A percentile compares a stretch with the other conserved stretches of the same genome.
Evolutionary conservation across 2,329 filamentous ascomycete genomes (phyloP).

Genomic region (Clonostachys rosea): DNA sequence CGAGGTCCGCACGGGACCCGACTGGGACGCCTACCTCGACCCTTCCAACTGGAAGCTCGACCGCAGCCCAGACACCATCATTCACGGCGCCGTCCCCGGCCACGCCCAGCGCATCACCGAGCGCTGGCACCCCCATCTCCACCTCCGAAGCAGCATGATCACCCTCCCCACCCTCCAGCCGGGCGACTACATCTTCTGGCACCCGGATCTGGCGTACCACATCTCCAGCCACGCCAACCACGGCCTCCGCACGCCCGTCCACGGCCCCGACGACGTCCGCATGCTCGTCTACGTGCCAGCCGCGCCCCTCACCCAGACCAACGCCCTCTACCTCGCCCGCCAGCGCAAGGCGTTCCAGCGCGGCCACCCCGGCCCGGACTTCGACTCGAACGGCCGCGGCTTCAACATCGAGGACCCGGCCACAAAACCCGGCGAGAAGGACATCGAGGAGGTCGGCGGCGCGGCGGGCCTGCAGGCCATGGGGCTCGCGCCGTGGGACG

Average conservation of each 20-base stretch:
- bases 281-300: slow-evolving; percentile 53
- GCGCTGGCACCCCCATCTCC: slow-evolving; percentile 52
- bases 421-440: slow-evolving; percentile 40
- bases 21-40: slow-evolving; percentile 48
- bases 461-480: slow-evolving; percentile 49
- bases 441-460: slow-evolving; percentile 46
- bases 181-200: slow-evolving; percentile 56
- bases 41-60: slow-evolving; percentile 38
- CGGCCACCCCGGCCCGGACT: slow-evolving; percentile 49
- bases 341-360: slow-evolving; percentile 53
- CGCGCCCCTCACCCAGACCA: slow-evolving; percentile 52
- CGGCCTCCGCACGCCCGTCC: slow-evolving; percentile 17
- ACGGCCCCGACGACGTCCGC: slow-evolving; percentile 20
- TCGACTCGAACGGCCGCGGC: slow-evolving; percentile 46
- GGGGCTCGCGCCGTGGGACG: slow-evolving; percentile 48
- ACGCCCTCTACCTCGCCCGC: slow-evolving; percentile 50
- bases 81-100: slow-evolving; percentile 53
- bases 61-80: slow-evolving; percentile 45
- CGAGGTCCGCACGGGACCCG: slow-evolving; percentile 26
- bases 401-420: slow-evolving; percentile 44
- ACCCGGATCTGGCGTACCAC: slow-evolving; percentile 52
- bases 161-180: slow-evolving; percentile 49
- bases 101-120: slow-evolving; percentile 54
- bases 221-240: slow-evolving; percentile 34
- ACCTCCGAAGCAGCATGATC: slow-evolving; percentile 46